These are phyloP conservation scores for Suhomyces kilbournensis DNA, from an alignment of 805 yeast species.

Conservation along the genomic window DNA sequence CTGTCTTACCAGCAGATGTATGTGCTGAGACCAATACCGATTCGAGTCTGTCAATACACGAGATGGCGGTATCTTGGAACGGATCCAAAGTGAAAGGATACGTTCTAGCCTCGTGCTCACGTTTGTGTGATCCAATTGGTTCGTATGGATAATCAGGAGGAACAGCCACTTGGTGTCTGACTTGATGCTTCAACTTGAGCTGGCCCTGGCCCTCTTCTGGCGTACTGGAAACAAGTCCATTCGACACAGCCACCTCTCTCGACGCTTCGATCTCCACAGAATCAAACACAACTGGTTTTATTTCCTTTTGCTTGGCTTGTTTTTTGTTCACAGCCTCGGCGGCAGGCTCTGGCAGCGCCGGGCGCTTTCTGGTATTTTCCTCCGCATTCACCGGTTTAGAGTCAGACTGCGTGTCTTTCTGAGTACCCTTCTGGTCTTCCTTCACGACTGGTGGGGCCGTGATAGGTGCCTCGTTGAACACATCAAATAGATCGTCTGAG, in stretches of 20 bases:
- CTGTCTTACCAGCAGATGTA: slow-evolving; percentile 96
- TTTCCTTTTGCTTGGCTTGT: slow-evolving; percentile 26
- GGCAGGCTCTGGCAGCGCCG: slow-evolving; percentile 2
- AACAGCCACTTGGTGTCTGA: slow-evolving; percentile 94
- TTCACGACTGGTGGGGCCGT: slow-evolving; percentile 22
- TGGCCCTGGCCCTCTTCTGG: slow-evolving; percentile 36
- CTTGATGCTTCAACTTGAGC: slow-evolving; percentile 83
- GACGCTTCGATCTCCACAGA: slow-evolving; percentile 85
- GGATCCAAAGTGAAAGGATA: slow-evolving; percentile 95
- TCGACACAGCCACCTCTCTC: slow-evolving; percentile 80
- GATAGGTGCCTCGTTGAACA: slow-evolving; percentile 55
- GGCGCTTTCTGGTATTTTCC: slow-evolving; percentile 11
- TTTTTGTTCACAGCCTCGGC: slow-evolving; percentile 9
- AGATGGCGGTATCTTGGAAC: slow-evolving; percentile 93
- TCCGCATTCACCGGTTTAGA: slow-evolving; percentile 2
- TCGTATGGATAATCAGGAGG: slow-evolving; percentile 87
- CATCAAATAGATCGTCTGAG: slow-evolving; percentile 59
- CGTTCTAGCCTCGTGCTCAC: slow-evolving; percentile 74
- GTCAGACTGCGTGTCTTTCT: no score
- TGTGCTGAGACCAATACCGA: slow-evolving; percentile 96
- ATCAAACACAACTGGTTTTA: slow-evolving; percentile 78
- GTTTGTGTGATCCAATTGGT: slow-evolving; percentile 85
- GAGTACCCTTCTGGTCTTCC: neutral
- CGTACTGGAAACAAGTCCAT: slow-evolving; percentile 52
- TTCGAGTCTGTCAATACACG: slow-evolving; percentile 92